Percentiles rank a stretch among this genome's conserved stretches.
Conservation (phyloP, 2,329 filamentous ascomycete species). For the Penicillium sp. region DNA sequence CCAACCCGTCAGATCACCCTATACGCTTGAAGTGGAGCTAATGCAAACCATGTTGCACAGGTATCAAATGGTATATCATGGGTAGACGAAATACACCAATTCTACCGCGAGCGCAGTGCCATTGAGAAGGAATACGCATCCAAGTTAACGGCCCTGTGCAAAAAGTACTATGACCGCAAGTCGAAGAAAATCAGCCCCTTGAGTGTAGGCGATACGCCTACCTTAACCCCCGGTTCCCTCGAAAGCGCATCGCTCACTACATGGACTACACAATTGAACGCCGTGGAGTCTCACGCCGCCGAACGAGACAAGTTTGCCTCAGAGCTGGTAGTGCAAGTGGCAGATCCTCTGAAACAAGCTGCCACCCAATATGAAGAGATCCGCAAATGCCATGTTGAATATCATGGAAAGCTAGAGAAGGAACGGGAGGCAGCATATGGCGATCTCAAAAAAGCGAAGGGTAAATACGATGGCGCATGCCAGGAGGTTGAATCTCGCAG, state of each 20-base stretch:
- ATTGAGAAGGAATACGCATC: slow-evolving; percentile 97
- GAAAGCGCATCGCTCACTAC: slow-evolving; percentile 96
- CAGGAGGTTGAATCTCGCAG: slow-evolving; percentile 92
- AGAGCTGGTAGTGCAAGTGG: slow-evolving; percentile 75
- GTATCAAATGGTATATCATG: slow-evolving; percentile 84
- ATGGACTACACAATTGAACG: slow-evolving; percentile 91
- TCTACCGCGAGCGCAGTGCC: slow-evolving; percentile 88
- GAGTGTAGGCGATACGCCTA: slow-evolving; percentile 90
- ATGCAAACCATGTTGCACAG: slow-evolving; percentile 37
- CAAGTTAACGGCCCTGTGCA: slow-evolving; percentile 82
- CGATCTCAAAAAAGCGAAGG: slow-evolving; percentile 86
- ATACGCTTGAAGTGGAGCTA: slow-evolving; percentile 16
- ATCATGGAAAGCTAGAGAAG: slow-evolving; percentile 81
- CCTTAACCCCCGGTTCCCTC: slow-evolving; percentile 89
- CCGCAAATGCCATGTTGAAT: slow-evolving; percentile 86
- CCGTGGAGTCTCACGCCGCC: slow-evolving; percentile 79
- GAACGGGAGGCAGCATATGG: slow-evolving; percentile 82
- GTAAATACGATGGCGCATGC: slow-evolving; percentile 87
- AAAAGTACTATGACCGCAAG: slow-evolving; percentile 98
- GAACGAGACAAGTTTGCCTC: slow-evolving; percentile 85
- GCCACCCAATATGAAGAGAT: slow-evolving; percentile 80
- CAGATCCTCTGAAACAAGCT: slow-evolving; percentile 79
- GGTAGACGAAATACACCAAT: slow-evolving; percentile 95
- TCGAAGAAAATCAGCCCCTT: slow-evolving; percentile 80
- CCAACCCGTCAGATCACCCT: slow-evolving; percentile 12